A percentile compares a stretch with the other conserved stretches of the same genome.
Conservation (phyloP, 2,329 filamentous ascomycete species). For the Diaporthe australafricana region DNA sequence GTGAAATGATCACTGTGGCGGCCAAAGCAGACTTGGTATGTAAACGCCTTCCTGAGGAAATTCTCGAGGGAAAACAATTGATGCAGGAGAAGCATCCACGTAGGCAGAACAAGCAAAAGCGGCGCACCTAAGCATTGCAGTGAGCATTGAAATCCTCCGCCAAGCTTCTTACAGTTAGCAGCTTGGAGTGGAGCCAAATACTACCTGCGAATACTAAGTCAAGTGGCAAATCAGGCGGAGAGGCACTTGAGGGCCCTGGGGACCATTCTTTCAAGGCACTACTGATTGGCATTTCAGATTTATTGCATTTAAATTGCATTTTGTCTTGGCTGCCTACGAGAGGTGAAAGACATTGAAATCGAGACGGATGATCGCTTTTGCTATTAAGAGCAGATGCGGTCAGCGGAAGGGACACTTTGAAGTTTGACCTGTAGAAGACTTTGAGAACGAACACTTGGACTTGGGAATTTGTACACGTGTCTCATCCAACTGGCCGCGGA, state of each 20-base stretch:
- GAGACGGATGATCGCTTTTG: too few relatives aligned
- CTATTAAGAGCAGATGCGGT: too few relatives aligned
- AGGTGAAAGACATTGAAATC: too few relatives aligned
- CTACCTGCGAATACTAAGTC: not conserved
- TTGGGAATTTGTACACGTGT: too few relatives aligned
- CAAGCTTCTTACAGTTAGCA: not conserved
- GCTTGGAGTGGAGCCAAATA: not conserved
- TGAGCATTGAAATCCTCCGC: slow-evolving; percentile 4
- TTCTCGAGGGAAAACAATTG: not conserved
- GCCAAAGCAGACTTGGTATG: not conserved
- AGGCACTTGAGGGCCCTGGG: not conserved
- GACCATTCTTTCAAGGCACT: not conserved
- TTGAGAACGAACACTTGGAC: too few relatives aligned
- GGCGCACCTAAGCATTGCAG: not conserved
- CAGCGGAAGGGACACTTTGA: too few relatives aligned
- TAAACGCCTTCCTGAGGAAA: not conserved
- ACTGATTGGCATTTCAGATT: not conserved
- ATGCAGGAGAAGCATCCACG: not conserved
- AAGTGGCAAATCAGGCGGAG: not conserved
- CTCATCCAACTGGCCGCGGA: too few relatives aligned
- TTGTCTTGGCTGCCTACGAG: not conserved
- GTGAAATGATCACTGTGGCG: not conserved
- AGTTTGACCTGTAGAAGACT: too few relatives aligned
- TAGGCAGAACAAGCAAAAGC: not conserved
- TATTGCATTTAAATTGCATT: not conserved